A percentile compares a stretch with the other conserved stretches of the same genome.
Evolutionary conservation across 2,329 filamentous ascomycete species (phyloP).

Genomic region (Zasmidium citrigriseum): DNA sequence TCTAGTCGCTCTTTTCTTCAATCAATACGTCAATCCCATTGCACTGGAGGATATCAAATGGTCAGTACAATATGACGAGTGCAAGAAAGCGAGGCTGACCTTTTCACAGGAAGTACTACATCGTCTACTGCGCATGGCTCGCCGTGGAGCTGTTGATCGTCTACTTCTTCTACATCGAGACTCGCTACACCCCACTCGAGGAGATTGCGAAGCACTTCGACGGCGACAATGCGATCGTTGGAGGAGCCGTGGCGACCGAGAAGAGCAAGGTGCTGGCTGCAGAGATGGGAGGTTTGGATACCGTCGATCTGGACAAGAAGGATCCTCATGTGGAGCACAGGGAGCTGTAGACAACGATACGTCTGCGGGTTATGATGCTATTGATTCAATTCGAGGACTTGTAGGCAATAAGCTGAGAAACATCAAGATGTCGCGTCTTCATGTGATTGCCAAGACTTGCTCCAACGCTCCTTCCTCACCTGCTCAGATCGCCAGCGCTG

Average conservation of each 20-base stretch:
- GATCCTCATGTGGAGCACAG: conserved; percentile 25
- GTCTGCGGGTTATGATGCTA: background rate
- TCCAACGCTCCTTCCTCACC: conserved; percentile 1
- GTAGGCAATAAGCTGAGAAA: too few species aligned
- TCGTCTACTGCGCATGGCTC: conserved; percentile 36
- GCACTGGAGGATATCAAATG: conserved; percentile 29
- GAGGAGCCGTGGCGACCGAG: conserved; percentile 38
- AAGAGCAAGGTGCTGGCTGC: conserved; percentile 30
- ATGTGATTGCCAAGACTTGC: background rate
- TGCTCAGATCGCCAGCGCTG: background rate
- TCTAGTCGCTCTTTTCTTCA: conserved; percentile 45
- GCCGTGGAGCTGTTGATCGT: conserved; percentile 35
- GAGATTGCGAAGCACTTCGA: conserved; percentile 50
- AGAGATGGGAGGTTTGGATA: conserved; percentile 29
- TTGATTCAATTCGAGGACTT: too few species aligned
- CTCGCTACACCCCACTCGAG: conserved; percentile 46
- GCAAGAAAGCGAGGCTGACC: background rate
- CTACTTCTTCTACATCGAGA: conserved; percentile 43
- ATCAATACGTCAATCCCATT: conserved; percentile 39
- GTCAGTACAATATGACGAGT: conserved; percentile 11
- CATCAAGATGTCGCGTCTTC: too few species aligned
- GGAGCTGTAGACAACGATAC: conserved; percentile 18
- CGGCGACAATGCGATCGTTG: conserved; percentile 42
- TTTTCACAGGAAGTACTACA: conserved; percentile 24
- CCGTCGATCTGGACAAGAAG: conserved; percentile 23